Evolutionary conservation across 2,329 filamentous ascomycete genomes (phyloP), one percentile per base, ranked within the genome.

Genomic region (Pseudogymnoascus destructans): DNA sequence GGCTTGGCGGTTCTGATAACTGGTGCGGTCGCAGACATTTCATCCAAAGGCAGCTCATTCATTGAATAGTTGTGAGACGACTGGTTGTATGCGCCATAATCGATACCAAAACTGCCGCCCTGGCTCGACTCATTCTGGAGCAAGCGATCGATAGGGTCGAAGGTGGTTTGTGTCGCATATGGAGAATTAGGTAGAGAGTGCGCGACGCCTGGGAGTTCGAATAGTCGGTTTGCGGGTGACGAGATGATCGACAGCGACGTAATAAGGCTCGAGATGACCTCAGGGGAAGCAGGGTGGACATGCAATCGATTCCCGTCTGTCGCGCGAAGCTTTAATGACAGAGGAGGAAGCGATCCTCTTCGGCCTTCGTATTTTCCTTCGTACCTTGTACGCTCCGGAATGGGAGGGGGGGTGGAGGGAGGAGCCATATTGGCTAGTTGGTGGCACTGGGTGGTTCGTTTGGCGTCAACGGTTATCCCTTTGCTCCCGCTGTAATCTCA

Each of bases 1-100:
- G 85, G 86, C 70, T 91, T 91, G 30, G 89, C 81, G 30, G 91
- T 95, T 63, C 86, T 84, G 65, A 95, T 80, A 58, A 92, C 80
- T 15, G 90, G 89, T 10, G 89, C 74, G 54, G 75, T 74, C 19
- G 82, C 81, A 27, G 82, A 77, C 46, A 84, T 72, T 58, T 85
- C 79, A 71, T 84, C 78, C 63, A 84, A 71, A 9, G 77, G 74
- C 59, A 72, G 68, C 33, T 77, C 74, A 55, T 79, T 74, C 46
- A 74, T 67, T 10, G 77, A 66, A 15, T 80, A 75, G 57, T 76
- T 75, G 30, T 76, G 72, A 15, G 75, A 73, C 3, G 78, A 73
- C 52, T 77, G 73, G 55, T 77, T 74, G 69, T 81, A 85, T 60
- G 81, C 78, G 60, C 84, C 81, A 77, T 89, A 89, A 68, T 88